Evolutionary conservation across 2,329 filamentous ascomycete species (phyloP).

Genomic region (Talaromyces sp.): DNA sequence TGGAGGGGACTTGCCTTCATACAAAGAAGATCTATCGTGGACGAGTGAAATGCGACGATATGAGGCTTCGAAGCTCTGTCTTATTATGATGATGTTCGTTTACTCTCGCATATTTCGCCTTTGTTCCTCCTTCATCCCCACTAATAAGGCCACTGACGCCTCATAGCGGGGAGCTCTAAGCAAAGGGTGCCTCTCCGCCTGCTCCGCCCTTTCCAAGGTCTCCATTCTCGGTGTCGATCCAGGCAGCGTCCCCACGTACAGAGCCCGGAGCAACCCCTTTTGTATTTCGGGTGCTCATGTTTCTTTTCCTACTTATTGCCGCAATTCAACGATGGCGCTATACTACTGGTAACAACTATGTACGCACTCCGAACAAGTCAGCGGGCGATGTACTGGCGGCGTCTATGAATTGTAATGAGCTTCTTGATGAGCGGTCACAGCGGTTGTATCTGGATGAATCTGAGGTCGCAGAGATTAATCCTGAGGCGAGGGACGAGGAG

Average conservation of each 20-base stretch:
- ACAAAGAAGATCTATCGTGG: slow-evolving; percentile 25
- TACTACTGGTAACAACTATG: slow-evolving; percentile 1
- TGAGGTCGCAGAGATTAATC: slow-evolving; percentile 7
- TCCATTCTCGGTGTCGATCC: slow-evolving; percentile 40
- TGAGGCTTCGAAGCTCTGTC: too few species aligned
- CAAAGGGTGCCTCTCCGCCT: slow-evolving; percentile 37
- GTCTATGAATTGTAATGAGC: slow-evolving; percentile 7
- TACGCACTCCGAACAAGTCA: slow-evolving; percentile 1
- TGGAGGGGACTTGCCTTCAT: slow-evolving; percentile 14
- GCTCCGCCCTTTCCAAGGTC: slow-evolving; percentile 30
- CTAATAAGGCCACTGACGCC: neutral
- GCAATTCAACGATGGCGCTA: neutral
- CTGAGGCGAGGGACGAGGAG: slow-evolving; percentile 16
- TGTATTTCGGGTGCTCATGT: slow-evolving; percentile 22
- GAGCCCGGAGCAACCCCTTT: slow-evolving; percentile 27
- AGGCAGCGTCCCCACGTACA: slow-evolving; percentile 36
- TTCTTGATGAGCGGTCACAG: slow-evolving; percentile 15
- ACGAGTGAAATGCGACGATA: too few species aligned
- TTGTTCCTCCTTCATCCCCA: neutral
- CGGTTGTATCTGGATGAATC: slow-evolving; percentile 16
- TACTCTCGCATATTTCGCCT: neutral
- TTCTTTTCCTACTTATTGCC: neutral
- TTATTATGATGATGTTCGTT: too few species aligned
- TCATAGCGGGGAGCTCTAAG: slow-evolving; percentile 32
- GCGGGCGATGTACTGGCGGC: slow-evolving; percentile 11